Base-by-base conservation (phyloP, 1,284 basidiomycete genomes). In the Clitocybe nebularis region DNA sequence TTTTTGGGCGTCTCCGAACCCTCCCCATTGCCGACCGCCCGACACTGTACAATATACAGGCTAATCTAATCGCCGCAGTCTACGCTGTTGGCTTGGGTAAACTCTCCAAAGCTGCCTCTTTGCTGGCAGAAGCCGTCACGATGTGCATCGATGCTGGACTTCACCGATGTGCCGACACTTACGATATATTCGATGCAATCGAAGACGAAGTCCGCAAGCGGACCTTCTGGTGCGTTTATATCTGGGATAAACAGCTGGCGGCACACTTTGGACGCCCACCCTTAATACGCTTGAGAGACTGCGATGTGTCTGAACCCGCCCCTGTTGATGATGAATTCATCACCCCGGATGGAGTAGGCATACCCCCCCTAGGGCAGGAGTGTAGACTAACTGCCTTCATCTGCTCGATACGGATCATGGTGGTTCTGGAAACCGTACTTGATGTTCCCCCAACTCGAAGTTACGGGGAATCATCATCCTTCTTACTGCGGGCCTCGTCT, bases 211-310 rank as follows among this genome's bases (percentile, higher is more conserved):
- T 91, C 13, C 77, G 91, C 43, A 92, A 92, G 63, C 80, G 91
- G 49, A 93, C 91, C 0, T 94, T 93, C 63, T 94, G 90, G 90
- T 89, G 88, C 47, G 89, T 93, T 17, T 94, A 93, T 63, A 74
- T 90, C 32, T 93, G 91, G 91, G 91, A 93, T 63, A 93, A 93
- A 64, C 90, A 92, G 56, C 76, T 87, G 7, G 66, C 75, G 25
- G 87, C 89, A 22, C 84, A 92, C 53, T 93, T 93, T 59, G 91
- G 91, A 11, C 72, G 90, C 16, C 91, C 91, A 14, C 81, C 90
- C 1, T 79, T 93, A 70, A 74, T 94, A 50, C 77, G 90, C 35
- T 62, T 93, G 47, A 75, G 87, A 45, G 91, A 93, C 59, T 93
- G 89, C 63, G 91, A 94, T 58, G 84, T 92, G 9, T 75, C 79